These are phyloP conservation scores for Elaeis guineensis DNA, from an alignment of 176 grass and related monocot species.

Conservation along the genomic window DNA sequence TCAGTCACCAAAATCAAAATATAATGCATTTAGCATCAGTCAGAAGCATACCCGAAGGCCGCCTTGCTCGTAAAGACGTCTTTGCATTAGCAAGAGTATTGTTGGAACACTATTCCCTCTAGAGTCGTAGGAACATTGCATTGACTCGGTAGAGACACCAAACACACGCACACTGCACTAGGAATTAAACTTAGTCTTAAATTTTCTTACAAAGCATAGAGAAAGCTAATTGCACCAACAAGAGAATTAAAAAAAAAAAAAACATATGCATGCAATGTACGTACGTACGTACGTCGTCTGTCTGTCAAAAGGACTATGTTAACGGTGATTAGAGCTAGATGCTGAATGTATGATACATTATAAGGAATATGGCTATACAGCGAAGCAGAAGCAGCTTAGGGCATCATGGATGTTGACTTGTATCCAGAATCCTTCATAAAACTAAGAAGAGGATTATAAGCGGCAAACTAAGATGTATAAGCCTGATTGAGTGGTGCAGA, in stretches of 20 bases:
- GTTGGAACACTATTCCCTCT: slow-evolving; percentile 67
- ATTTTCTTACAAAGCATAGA: not conserved
- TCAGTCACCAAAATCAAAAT: not conserved
- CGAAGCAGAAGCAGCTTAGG: no score
- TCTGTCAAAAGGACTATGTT: no score
- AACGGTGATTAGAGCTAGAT: no score
- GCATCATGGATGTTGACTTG: no score
- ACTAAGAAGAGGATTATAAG: no score
- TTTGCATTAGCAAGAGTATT: slow-evolving; percentile 76
- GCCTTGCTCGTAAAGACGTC: slow-evolving; percentile 56
- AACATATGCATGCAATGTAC: no score
- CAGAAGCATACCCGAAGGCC: slow-evolving; percentile 40
- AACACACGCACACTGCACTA: slow-evolving; percentile 58
- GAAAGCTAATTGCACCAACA: not conserved
- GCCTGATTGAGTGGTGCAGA: no score
- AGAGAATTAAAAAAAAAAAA: not conserved
- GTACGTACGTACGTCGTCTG: no score
- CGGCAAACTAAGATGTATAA: no score
- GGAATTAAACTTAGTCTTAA: not conserved
- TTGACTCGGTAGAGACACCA: slow-evolving; percentile 72
- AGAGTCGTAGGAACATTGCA: slow-evolving; percentile 63
- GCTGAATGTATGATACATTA: no score
- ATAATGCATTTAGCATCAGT: not conserved
- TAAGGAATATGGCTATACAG: no score
- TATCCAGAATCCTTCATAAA: no score